Evolutionary conservation across 768 basidiomycete species (phyloP), one percentile per base, ranked within the genome.

Genomic region (Strobilomyces echinocephalus): DNA sequence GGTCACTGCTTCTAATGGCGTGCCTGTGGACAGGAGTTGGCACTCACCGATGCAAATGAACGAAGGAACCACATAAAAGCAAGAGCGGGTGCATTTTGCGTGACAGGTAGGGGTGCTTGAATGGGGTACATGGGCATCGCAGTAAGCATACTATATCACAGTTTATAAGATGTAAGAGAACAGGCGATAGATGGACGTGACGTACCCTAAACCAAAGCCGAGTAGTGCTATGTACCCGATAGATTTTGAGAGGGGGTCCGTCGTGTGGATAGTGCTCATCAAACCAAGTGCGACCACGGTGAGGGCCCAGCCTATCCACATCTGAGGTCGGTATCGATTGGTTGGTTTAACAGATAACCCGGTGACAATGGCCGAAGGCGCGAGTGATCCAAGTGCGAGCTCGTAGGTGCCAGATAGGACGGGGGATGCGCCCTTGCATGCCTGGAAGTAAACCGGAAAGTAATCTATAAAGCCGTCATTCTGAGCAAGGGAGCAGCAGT

Each of bases 211-310:
- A 14, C 26, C 42, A 8, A 8, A 43, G 21, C 40, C 42, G 15
- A 30, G 24, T 26, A 30, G 5, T 12, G 15, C 26, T 11, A 14
- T 4, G 26, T 15, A n/a, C 42, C 42, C 42, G 14, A 41, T 24
- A 6, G 21, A 41, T 24, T 24, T 24, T 42, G 21, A 21, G 8
- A 42, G 41, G 24, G 24, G 41, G 24, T 42, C 41, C 12, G 21
- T 26, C 5, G 41, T 60, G 0, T 60, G 39, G 8, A 75, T 20
- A 0, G 67, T 62, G 33, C 63, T 63, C 28, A 77, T 59, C 5
- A 76, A 56, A 4, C 75, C 76, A 28, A 69, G 35, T 2, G 72
- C 74, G 7, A 76, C 35, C 6, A 73, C 54, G 9, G 64, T 18
- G 16, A 72, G 14, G 3, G 36, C 15, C 50, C 43, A 44, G 2